phyloP scores from a whole-genome alignment of 192 early-diverging fungal species.

The Diversispora epigaea region DNA sequence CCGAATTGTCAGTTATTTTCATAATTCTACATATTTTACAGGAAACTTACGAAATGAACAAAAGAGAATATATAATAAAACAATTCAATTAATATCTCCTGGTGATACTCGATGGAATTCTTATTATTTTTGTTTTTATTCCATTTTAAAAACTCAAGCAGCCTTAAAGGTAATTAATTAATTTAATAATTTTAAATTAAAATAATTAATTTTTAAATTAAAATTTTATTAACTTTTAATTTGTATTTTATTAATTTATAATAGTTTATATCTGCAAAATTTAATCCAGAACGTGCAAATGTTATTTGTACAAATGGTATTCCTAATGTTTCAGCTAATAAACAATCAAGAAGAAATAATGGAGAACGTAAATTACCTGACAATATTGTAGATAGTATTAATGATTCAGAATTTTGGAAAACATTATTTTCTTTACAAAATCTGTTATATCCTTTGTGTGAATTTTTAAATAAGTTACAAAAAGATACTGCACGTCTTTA shows the following conservation, averaged over 20 bases:
- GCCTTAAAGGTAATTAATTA: no score
- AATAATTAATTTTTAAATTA: no score
- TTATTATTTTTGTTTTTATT: no score
- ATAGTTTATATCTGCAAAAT: no score
- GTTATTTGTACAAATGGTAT: no score
- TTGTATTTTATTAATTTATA: no score
- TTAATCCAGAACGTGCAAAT: no score
- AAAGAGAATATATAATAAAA: not conserved
- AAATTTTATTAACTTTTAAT: no score
- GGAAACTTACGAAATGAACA: not conserved
- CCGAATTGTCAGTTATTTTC: slow-evolving; percentile 8
- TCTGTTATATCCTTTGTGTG: slow-evolving; percentile 7
- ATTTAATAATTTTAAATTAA: no score
- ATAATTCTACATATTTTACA: no score
- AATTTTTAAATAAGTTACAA: slow-evolving; percentile 14
- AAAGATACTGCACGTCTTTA: slow-evolving; percentile 2
- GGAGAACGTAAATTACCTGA: not conserved
- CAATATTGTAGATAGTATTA: slow-evolving; percentile 9
- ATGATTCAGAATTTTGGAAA: not conserved
- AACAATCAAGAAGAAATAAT: slow-evolving; percentile 22
- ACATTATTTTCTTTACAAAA: slow-evolving; percentile 12
- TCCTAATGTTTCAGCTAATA: no score
- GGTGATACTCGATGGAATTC: not conserved
- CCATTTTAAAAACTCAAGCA: no score
- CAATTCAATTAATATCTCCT: not conserved